Base-by-base conservation (phyloP, 805 yeast genomes). In the Crinitomyces ghanaensis region DNA sequence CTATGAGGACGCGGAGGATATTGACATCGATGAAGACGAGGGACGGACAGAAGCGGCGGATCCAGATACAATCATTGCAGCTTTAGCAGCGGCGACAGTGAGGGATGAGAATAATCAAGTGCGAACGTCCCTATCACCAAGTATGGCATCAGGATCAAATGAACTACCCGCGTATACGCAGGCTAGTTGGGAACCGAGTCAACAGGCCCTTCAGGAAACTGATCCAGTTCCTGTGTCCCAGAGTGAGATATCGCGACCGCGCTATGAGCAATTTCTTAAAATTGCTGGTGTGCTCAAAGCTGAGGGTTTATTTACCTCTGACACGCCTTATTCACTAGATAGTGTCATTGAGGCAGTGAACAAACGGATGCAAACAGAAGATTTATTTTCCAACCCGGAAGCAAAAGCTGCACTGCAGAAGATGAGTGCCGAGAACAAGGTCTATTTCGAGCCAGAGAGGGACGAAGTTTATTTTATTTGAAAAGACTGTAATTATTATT, bases 11-110 rank as follows among this genome's bases (percentile, higher is more conserved):
- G 79, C 77, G 33, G 81, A 73, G 35, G 65, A 64, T 3, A 68
- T 60, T 4, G 67, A 64, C 27, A 74, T 72, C 2, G 66, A 62
- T 9, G 70, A 62, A 24, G 72, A 78, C 0, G 79, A 78, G 49
- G 63, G 6, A 12, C 11, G 12, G 9, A 12, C 15, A 7, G 16
- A 13, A 60, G 76, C 24, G 15, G 27, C 42, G 8, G 28, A 31
- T 9, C 28, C 43, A 24, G 33, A 38, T 3, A 37, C 49, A 3
- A 50, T 51, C 9, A 47, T 53, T 15, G 40, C 51, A 13, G 53
- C 40, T 37, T 26, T 41, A 15, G 43, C 42, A 23, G 30, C 34
- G 18, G 34, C 44, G 8, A 20, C 34, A 5, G 7, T 37, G 19
- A 28, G 33, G 8, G 32, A 34, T 5, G 25, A 29, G 6, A 17